A percentile compares a stretch with the other conserved stretches of the same genome.
phyloP scores from a whole-genome alignment of 139 green algal species.

The Coelastrella sp. region DNA sequence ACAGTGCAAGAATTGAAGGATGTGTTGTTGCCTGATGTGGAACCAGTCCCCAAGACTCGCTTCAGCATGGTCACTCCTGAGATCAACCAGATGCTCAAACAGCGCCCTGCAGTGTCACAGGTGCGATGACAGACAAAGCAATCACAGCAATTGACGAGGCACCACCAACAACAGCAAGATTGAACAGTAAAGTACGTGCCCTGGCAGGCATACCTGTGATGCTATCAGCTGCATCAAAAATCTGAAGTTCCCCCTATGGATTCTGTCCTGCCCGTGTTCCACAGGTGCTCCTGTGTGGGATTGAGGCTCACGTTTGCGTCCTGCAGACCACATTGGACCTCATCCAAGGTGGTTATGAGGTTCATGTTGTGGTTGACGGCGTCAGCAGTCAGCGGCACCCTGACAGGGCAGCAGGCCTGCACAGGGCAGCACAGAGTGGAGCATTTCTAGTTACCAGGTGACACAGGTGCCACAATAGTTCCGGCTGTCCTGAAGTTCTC shows the following conservation, averaged over 20 bases:
- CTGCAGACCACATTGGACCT: slow-evolving; percentile 83
- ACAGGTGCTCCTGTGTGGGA: slow-evolving; percentile 83
- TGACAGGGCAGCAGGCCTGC: slow-evolving; percentile 78
- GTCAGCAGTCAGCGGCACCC: slow-evolving; percentile 71
- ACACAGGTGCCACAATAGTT: too few relatives aligned
- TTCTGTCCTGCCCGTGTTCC: not conserved
- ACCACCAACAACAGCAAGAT: not conserved
- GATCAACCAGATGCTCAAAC: slow-evolving; percentile 47
- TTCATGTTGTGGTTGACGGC: slow-evolving; percentile 87
- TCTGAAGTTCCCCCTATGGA: not conserved
- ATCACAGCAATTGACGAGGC: not conserved
- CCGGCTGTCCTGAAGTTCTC: too few relatives aligned
- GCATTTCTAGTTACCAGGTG: slow-evolving; percentile 57
- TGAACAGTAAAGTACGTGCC: not conserved
- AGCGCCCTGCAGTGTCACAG: slow-evolving; percentile 57
- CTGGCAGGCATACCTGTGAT: not conserved
- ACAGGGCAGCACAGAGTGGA: slow-evolving; percentile 59
- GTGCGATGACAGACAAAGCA: not conserved
- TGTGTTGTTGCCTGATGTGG: slow-evolving; percentile 54
- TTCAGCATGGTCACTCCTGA: slow-evolving; percentile 72
- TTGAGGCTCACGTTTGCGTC: slow-evolving; percentile 95
- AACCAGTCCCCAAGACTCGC: slow-evolving; percentile 57
- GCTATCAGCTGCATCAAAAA: not conserved
- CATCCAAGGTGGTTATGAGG: slow-evolving; percentile 75
- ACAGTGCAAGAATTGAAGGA: slow-evolving; percentile 77